Percentiles rank a stretch among this genome's conserved stretches.
Evolutionary conservation across 164 flowering plant species (phyloP).

Genomic region (Berberis thunbergii): DNA sequence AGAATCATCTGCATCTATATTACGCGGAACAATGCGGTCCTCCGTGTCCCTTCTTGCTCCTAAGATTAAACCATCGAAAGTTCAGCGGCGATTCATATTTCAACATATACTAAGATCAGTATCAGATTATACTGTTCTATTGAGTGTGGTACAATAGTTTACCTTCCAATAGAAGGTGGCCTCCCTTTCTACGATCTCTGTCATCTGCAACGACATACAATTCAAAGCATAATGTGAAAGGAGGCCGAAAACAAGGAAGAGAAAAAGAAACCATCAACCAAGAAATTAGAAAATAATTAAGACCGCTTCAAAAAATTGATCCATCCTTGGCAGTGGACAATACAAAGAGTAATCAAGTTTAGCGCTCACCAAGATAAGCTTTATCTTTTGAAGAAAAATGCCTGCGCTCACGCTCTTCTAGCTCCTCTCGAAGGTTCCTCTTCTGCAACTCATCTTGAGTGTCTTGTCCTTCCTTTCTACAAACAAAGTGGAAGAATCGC

Average conservation of each 20-base stretch:
- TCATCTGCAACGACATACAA: conserved; percentile 48
- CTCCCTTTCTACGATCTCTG: conserved; percentile 76
- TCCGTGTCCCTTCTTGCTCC: conserved; percentile 76
- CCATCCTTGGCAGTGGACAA: too few species aligned
- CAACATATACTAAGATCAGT: too few species aligned
- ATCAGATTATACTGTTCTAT: too few species aligned
- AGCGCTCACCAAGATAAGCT: too few species aligned
- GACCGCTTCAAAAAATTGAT: too few species aligned
- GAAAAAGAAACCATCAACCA: not conserved
- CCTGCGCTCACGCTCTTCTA: conserved; percentile 82
- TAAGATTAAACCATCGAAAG: conserved; percentile 13
- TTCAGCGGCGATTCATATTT: not conserved
- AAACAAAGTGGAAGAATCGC: not conserved
- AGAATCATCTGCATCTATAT: conserved; percentile 93
- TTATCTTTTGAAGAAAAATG: conserved; percentile 81
- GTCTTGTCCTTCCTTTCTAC: conserved; percentile 91
- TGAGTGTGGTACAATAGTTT: not conserved
- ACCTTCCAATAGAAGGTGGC: conserved; percentile 84
- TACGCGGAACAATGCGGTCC: conserved; percentile 73
- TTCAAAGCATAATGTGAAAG: too few species aligned
- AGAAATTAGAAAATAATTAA: too few species aligned
- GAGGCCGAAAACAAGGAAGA: not conserved
- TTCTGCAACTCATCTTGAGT: conserved; percentile 84
- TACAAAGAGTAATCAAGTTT: too few species aligned
- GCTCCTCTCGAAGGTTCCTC: conserved; percentile 82